Base-by-base conservation (phyloP, 2,329 filamentous ascomycete species). In the Penicillium sp. region DNA sequence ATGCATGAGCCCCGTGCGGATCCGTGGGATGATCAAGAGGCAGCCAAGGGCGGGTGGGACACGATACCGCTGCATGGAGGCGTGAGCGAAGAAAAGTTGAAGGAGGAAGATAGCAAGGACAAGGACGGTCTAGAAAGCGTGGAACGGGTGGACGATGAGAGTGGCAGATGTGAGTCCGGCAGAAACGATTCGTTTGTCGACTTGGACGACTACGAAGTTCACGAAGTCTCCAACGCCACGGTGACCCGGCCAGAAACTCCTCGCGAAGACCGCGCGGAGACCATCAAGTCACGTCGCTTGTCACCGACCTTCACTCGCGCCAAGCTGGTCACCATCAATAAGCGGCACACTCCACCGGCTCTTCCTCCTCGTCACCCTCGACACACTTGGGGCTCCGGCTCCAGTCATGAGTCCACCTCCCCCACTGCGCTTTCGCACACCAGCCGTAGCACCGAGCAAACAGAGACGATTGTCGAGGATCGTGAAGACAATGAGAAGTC, bases 301-400 rank as follows among this genome's bases (percentile, higher is more conserved):
- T 82, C 85, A 1, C 81, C 85, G 46, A 78, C 82, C 47, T 82
- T 90, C 48, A 85, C 82, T 35, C 85, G 87, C 62, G 88, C 89
- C 25, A 85, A 85, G 43, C 75, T 96, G 43, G 88, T 96, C 27
- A 90, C 82, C 39, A 95, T 96, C 49, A 83, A 87, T 9, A 94
- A 91, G 70, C 80, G 89, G 33, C 70, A 84, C 1, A 60, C 54
- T 13, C 81, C 88, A 1, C 90, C 90, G 1, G 83, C 86, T 7
- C 77, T 95, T 9, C 90, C 90, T 1, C 77, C 81, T 3, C 78
- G 90, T 41, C 95, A 86, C 62, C 85, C 88, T 12, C 56, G 62
- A 8, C 66, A 60, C 35, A 41, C 56, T 25, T 57, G 51, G 66
- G 45, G 53, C 48, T 51, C 60, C 52, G 46, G 52, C 26, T 49